A percentile compares a stretch with the other conserved stretches of the same genome.
phyloP scores from a whole-genome alignment of 371 early-diverging fungal genomes.

The Rhizomucor miehei region DNA sequence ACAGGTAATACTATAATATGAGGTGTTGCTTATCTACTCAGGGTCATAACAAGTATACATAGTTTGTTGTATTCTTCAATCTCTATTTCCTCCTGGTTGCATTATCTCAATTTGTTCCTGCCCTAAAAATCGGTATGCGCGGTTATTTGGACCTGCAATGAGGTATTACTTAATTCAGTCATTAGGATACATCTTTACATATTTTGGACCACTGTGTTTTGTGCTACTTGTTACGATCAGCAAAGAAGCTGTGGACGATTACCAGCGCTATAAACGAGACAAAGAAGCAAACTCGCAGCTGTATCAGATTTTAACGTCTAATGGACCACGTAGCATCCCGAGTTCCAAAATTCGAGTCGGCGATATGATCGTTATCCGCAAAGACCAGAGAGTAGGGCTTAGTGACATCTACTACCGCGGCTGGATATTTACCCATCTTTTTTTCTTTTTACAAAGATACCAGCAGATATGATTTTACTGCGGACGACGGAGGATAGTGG shows the following conservation, averaged over 20 bases:
- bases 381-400: constrained; percentile 79
- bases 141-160: not conserved
- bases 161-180: not conserved
- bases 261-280: constrained; percentile 87
- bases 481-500: constrained; percentile 85
- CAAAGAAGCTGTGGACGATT: constrained; percentile 98
- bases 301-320: constrained; percentile 60
- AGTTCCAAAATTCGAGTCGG: constrained; percentile 92
- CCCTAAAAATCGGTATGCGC: constrained; percentile 69
- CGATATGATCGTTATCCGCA: constrained; percentile 87
- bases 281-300: constrained; percentile 90
- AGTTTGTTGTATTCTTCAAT: constrained; percentile 98
- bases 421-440: constrained; percentile 5
- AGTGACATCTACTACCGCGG: not conserved
- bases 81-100: constrained; percentile 96
- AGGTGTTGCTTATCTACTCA: no score
- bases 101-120: constrained; percentile 91
- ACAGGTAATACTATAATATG: constrained; percentile 70
- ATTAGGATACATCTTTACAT: constrained; percentile 89
- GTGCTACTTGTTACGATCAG: constrained; percentile 92
- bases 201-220: constrained; percentile 94
- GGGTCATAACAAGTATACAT: no score
- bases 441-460: no score
- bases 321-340: constrained; percentile 68
- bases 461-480: constrained; percentile 91